Evolutionary conservation across 345 rosid genomes (phyloP), one percentile per base, ranked within the genome.

Genomic region (Lepidium aucheri): DNA sequence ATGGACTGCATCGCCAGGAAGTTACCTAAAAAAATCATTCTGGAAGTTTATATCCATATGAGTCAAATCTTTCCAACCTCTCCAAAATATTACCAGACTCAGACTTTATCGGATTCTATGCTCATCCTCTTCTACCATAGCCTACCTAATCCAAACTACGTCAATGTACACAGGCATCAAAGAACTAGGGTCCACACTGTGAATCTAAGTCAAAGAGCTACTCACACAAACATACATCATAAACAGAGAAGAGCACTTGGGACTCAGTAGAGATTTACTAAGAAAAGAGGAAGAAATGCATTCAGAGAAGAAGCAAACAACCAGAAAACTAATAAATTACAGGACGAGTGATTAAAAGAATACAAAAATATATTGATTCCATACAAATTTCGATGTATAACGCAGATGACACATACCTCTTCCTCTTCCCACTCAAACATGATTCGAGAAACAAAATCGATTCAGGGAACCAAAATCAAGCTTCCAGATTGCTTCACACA

Each of bases 381-480:
- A 45, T 11, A 59, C 7, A 28, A 26, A 20, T 13, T 0, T 13
- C 9, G 10, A 22, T 16, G 16, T 40, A 14, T 10, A 41, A 14
- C 22, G 18, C 22, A 33, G 40, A 18, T 16, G 47, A 60, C 12
- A n/a, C 2, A 63, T 72, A 93, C 98, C 96, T 94, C 99, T 74
- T 84, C 97, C 75, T 90, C 99, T 90, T 86, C 86, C 99, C 97
- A 94, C 77, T 94, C 95, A 90, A 90, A 94, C 99, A 94, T 94
- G 70, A 82, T 83, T 78, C 39, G 42, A 63, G 34, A 78, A 70
- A 33, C 41, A 44, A 46, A 62, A 68, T 63, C 67, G 53, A 67
- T 77, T 60, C 69, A 63, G 67, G 56, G 58, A 71, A 18, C 73
- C 78, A 44, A 70, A 50, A 20, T 76, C 38, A 73, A 60, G 61